phyloP scores from a whole-genome alignment of 1,284 basidiomycete species.

The Golubevia sp. region DNA sequence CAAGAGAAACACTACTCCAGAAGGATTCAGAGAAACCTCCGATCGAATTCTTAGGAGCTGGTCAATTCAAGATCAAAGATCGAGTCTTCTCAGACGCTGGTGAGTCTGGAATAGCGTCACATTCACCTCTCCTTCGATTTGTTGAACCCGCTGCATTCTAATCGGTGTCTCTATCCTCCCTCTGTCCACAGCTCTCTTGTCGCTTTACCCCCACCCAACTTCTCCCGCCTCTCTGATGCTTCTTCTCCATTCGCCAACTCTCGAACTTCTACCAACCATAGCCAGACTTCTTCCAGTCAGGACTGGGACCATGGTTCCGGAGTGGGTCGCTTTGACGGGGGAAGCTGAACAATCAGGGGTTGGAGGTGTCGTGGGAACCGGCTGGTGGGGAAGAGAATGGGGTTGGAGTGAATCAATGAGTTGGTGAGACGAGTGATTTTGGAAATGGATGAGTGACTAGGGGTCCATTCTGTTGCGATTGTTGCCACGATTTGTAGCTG shows the following conservation, averaged over 20 bases:
- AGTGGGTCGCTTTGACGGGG: slow-evolving; percentile 25
- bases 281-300: slow-evolving; percentile 27
- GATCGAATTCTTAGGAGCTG: slow-evolving; percentile 4
- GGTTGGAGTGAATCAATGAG: neutral
- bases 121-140: slow-evolving; percentile 17
- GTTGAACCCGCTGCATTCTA: slow-evolving; percentile 5
- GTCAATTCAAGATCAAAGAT: slow-evolving; percentile 21
- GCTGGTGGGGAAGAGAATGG: neutral
- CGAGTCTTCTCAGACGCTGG: slow-evolving; percentile 12
- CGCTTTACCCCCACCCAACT: neutral
- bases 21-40: slow-evolving; percentile 11
- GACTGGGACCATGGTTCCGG: slow-evolving; percentile 29
- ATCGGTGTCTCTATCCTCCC: neutral
- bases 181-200: neutral
- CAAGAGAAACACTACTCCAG: slow-evolving; percentile 7
- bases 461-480: too few relatives aligned
- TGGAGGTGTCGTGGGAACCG: slow-evolving; percentile 3
- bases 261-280: slow-evolving; percentile 17
- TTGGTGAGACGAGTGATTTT: neutral
- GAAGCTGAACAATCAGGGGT: slow-evolving; percentile 17
- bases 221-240: slow-evolving; percentile 6
- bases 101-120: slow-evolving; percentile 14
- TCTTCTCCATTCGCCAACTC: slow-evolving; percentile 18
- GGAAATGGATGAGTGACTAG: neutral
- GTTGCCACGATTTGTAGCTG: too few relatives aligned